These are phyloP conservation scores for Phytophthora pistaciae DNA, from an alignment of 352 stramenopile species.

Conservation along the genomic window DNA sequence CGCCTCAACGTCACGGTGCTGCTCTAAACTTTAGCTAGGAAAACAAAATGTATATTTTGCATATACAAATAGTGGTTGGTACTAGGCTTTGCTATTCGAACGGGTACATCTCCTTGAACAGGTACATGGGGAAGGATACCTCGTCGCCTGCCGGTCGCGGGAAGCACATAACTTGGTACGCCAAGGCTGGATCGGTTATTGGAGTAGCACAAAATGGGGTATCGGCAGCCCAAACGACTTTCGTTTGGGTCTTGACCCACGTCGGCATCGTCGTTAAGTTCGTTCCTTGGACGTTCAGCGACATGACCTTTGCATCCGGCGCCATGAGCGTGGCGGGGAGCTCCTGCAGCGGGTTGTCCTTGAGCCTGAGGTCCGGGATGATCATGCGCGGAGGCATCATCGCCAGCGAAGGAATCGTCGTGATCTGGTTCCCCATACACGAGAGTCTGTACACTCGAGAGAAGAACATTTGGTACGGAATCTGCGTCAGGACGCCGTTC, in stretches of 20 bases:
- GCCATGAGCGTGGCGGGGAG: constrained; percentile 23
- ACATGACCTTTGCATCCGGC: constrained; percentile 23
- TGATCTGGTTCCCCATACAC: constrained; percentile 16
- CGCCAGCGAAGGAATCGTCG: constrained; percentile 20
- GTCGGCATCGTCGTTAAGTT: constrained; percentile 10
- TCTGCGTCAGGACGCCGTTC: constrained; percentile 20
- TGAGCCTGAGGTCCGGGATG: constrained; percentile 21
- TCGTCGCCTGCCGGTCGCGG: neutral
- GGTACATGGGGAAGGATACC: neutral
- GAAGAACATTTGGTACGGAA: constrained; percentile 35
- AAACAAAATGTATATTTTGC: neutral
- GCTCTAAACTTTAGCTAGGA: neutral
- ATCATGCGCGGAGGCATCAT: constrained; percentile 35
- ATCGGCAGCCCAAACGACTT: constrained; percentile 16
- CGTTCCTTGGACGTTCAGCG: constrained; percentile 24
- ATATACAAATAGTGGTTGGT: neutral
- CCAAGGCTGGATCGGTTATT: constrained; percentile 22
- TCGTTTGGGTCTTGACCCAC: constrained; percentile 25
- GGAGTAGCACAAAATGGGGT: constrained; percentile 23
- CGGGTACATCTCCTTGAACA: neutral
- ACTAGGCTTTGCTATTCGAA: neutral
- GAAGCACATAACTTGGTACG: constrained; percentile 31
- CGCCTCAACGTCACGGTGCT: constrained; percentile 37
- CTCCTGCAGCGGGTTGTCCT: constrained; percentile 23
- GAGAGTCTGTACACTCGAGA: constrained; percentile 17